These are phyloP conservation scores for Aurifilum marmelostoma DNA, from an alignment of 2,329 filamentous ascomycete genomes.

Conservation along the genomic window DNA sequence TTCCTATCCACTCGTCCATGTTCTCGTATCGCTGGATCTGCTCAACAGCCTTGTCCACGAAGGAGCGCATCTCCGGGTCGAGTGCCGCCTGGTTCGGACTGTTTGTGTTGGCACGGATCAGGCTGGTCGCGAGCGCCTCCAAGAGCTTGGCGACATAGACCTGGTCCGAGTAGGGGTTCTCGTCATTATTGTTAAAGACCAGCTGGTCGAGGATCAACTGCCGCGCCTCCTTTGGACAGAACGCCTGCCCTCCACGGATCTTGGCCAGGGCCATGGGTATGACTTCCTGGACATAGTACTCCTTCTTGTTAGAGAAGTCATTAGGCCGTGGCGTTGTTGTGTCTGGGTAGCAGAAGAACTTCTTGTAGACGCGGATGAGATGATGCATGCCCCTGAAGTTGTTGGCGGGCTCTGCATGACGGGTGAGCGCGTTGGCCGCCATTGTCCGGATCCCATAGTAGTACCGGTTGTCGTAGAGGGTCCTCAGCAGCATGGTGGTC, in stretches of 20 bases:
- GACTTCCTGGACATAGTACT: constrained; percentile 82
- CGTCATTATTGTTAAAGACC: constrained; percentile 91
- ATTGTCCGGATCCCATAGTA: constrained; percentile 90
- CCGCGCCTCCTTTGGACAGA: constrained; percentile 77
- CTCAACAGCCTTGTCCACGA: constrained; percentile 57
- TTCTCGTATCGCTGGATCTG: constrained; percentile 69
- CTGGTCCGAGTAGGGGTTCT: constrained; percentile 86
- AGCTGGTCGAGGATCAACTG: constrained; percentile 87
- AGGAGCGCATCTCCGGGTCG: constrained; percentile 49
- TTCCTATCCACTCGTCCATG: constrained; percentile 70
- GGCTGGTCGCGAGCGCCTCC: constrained; percentile 59
- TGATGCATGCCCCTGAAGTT: constrained; percentile 82
- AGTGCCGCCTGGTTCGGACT: constrained; percentile 47
- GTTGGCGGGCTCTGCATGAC: constrained; percentile 70
- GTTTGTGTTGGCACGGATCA: constrained; percentile 56
- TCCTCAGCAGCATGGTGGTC: constrained; percentile 86
- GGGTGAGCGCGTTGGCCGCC: constrained; percentile 77
- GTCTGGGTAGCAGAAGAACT: constrained; percentile 83
- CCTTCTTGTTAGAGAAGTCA: constrained; percentile 84
- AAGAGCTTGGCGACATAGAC: constrained; percentile 86
- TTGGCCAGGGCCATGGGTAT: constrained; percentile 81
- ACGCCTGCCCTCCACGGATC: constrained; percentile 74
- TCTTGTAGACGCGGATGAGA: constrained; percentile 81
- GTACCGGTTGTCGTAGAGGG: constrained; percentile 87
- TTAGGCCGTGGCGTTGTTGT: constrained; percentile 83